A percentile compares a stretch with the other conserved stretches of the same genome.
Conservation (phyloP, 345 rosid genomes). For the Lepidium didymum region DNA sequence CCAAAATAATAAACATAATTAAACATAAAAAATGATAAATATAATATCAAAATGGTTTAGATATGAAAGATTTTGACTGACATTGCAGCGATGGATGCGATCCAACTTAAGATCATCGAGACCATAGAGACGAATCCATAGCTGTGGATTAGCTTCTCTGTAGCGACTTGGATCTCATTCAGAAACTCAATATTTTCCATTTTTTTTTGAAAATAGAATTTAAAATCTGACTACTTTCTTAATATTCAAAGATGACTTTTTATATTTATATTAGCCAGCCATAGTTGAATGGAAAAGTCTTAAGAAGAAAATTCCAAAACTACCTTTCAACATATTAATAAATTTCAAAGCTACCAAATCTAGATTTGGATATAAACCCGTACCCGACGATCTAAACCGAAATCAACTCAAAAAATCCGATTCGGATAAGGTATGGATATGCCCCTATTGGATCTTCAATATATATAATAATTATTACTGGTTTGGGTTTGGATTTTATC, state of each 20-base stretch:
- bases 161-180: slow-evolving; percentile 41
- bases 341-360: too few species aligned
- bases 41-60: not conserved
- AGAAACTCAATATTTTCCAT: slow-evolving; percentile 50
- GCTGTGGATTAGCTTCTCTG: slow-evolving; percentile 37
- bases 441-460: too few species aligned
- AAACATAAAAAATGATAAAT: not conserved
- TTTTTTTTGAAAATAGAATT: not conserved
- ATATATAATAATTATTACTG: too few species aligned
- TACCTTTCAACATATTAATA: not conserved
- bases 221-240: not conserved
- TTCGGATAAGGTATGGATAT: too few species aligned
- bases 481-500: too few species aligned
- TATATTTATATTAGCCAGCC: not conserved
- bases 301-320: too few species aligned
- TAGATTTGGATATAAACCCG: too few species aligned
- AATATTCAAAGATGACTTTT: not conserved
- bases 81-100: slow-evolving; percentile 69
- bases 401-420: too few species aligned
- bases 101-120: slow-evolving; percentile 62
- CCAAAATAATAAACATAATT: not conserved
- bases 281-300: not conserved
- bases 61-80: slow-evolving; percentile 21
- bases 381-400: too few species aligned
- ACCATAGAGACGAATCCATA: slow-evolving; percentile 47